Conservation (phyloP, 441 rosid species). For the Raphanus hybrid region DNA sequence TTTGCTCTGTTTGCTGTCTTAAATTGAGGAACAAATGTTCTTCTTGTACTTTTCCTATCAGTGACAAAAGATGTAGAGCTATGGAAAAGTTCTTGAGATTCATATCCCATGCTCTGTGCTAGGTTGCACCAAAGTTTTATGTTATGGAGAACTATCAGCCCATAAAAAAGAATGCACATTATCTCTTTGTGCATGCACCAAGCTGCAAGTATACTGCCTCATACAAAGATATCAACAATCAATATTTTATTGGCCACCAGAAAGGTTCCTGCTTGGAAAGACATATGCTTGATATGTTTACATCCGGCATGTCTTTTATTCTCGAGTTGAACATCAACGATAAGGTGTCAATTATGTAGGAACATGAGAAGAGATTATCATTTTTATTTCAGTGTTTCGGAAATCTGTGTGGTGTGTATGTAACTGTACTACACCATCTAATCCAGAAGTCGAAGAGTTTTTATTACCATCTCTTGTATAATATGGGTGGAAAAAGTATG, state of each 20-base stretch:
- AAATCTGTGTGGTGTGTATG: not conserved
- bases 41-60: not conserved
- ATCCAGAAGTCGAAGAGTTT: not conserved
- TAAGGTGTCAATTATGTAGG: not conserved
- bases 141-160: conserved; percentile 2
- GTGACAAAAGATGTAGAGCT: not conserved
- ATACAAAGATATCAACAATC: not conserved
- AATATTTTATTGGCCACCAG: not conserved
- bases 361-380: not conserved
- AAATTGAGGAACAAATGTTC: not conserved
- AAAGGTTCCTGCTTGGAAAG: not conserved
- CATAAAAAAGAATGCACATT: not conserved
- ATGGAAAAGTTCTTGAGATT: not conserved
- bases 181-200: not conserved
- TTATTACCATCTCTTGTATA: not conserved
- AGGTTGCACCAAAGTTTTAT: not conserved
- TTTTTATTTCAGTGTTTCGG: not conserved
- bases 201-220: not conserved
- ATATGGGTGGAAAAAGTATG: not conserved
- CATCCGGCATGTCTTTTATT: not conserved
- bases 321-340: not conserved
- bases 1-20: not conserved
- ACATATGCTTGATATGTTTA: not conserved
- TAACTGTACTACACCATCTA: not conserved
- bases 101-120: not conserved